A percentile compares a stretch with the other conserved stretches of the same genome.
These are phyloP conservation scores for Paracoccidioides brasiliensis DNA, from an alignment of 2,329 filamentous ascomycete genomes.

Conservation along the genomic window DNA sequence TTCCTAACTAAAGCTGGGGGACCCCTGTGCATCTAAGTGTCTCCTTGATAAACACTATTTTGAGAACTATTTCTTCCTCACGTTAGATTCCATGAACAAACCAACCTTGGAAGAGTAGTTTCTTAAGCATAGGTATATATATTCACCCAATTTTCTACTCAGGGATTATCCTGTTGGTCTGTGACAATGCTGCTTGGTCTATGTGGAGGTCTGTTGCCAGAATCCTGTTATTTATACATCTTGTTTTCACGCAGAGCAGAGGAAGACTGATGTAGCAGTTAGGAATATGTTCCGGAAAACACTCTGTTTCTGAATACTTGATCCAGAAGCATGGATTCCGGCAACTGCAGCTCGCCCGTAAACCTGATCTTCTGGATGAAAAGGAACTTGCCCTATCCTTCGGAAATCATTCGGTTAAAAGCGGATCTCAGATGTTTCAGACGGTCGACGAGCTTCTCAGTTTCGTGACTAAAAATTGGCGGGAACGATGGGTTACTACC, in stretches of 20 bases:
- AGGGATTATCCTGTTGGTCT: not conserved
- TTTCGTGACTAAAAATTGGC: constrained; percentile 77
- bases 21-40: not conserved
- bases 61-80: too few species aligned
- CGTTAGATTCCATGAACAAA: not conserved
- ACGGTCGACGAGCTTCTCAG: constrained; percentile 59
- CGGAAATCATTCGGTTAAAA: not conserved
- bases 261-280: constrained; percentile 4
- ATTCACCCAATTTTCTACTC: not conserved
- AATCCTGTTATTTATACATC: constrained; percentile 3
- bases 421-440: constrained; percentile 37
- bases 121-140: not conserved
- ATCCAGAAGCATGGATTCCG: constrained; percentile 73
- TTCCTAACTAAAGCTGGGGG: not conserved
- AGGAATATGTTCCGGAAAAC: constrained; percentile 92
- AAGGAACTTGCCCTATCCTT: constrained; percentile 3
- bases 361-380: constrained; percentile 14
- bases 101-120: not conserved
- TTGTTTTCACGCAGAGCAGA: not conserved
- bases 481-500: constrained; percentile 70
- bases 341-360: constrained; percentile 47
- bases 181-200: constrained; percentile 42
- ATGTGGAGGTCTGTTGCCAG: constrained; percentile 32
- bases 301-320: constrained; percentile 76
- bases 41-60: not conserved